A percentile compares a stretch with the other conserved stretches of the same genome.
Evolutionary conservation across 1,139 yeast genomes (phyloP).

Genomic region (Yamadazyma blattariae): DNA sequence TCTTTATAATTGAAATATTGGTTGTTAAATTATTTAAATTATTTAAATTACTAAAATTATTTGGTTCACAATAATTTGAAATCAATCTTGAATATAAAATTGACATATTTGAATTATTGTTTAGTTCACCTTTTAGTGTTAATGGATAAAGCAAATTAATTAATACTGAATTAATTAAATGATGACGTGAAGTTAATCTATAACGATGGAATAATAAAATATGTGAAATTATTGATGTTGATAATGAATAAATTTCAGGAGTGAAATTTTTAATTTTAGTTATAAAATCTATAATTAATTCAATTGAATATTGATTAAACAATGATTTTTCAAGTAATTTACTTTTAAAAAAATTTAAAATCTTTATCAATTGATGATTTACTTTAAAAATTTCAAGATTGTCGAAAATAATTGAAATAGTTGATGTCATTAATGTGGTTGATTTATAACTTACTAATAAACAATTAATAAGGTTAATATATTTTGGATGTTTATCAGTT

Average conservation of each 20-base stretch:
- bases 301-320: constrained; percentile 68
- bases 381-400: neutral
- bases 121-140: constrained; percentile 1
- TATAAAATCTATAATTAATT: constrained; percentile 42
- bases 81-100: constrained; percentile 56
- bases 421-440: constrained; percentile 2
- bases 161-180: constrained; percentile 52
- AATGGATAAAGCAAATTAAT: constrained; percentile 48
- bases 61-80: constrained; percentile 72
- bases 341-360: neutral
- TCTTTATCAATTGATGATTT: neutral
- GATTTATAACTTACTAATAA: neutral
- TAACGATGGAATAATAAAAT: constrained; percentile 66
- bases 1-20: constrained; percentile 51
- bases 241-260: constrained; percentile 21
- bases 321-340: constrained; percentile 41
- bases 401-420: constrained; percentile 1
- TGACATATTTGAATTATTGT: constrained; percentile 26
- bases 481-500: constrained; percentile 7
- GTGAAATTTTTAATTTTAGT: constrained; percentile 20
- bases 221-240: constrained; percentile 49
- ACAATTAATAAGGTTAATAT: constrained; percentile 1
- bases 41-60: constrained; percentile 16
- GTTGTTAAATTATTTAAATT: constrained; percentile 45
- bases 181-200: constrained; percentile 71